These are phyloP conservation scores for Leccinum barrowsii DNA, from an alignment of 768 basidiomycete species.

Conservation along the genomic window DNA sequence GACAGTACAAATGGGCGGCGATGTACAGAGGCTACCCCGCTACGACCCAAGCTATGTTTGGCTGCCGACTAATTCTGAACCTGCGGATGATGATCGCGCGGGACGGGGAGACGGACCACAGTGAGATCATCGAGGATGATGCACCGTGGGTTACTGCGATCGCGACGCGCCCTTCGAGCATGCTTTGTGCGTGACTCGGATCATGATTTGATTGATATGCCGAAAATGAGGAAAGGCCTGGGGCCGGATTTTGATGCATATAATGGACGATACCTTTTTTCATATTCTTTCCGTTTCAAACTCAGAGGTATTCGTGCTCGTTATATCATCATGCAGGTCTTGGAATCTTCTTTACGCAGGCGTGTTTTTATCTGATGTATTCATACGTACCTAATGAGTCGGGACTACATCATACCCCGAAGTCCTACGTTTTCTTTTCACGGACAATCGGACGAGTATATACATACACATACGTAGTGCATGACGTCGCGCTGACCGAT, in stretches of 20 bases:
- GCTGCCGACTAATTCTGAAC: background rate
- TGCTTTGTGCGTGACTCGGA: background rate
- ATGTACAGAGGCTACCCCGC: slow-evolving; percentile 6
- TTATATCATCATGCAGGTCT: too few species aligned
- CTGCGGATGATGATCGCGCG: background rate
- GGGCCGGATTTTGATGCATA: too few species aligned
- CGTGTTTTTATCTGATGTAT: background rate
- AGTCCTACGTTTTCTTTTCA: background rate
- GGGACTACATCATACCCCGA: too few species aligned
- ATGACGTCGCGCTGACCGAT: too few species aligned
- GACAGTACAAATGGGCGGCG: background rate
- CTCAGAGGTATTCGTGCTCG: background rate
- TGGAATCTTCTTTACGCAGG: background rate
- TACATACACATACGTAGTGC: background rate
- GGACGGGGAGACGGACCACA: background rate
- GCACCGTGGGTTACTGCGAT: background rate
- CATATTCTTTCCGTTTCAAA: background rate
- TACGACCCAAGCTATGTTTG: background rate
- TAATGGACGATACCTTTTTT: background rate
- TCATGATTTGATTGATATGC: background rate
- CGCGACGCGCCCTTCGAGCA: background rate
- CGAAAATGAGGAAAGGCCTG: background rate
- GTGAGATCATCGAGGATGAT: background rate
- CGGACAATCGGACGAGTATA: background rate
- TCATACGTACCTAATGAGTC: background rate